Evolutionary conservation across 805 yeast species (phyloP), one percentile per base, ranked within the genome.

Genomic region (Kluyveromyces lactis): DNA sequence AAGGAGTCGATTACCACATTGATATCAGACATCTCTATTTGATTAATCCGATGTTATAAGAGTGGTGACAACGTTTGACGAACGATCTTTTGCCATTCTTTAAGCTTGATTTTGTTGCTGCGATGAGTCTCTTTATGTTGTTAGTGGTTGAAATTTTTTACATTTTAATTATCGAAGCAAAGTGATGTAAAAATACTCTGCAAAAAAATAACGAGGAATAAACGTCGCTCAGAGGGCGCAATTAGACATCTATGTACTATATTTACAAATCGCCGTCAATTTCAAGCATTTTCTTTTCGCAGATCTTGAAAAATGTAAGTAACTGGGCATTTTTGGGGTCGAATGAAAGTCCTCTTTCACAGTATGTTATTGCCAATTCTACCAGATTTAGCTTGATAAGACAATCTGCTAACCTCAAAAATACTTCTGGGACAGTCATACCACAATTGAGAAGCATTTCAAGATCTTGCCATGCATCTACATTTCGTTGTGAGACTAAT

Each of bases 331-430:
- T 76, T 30, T 64, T 66, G 30, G 77, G 75, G 42, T 66, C 73
- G 49, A 81, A 73, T n/a, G 80, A 66, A 42, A 83, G 65, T 0
- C 89, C 94, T 55, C 89, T 71, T 60, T 81, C 89, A 51, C 80
- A 72, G 50, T 76, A 82, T 2, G 74, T 72, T 44, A 76, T 74
- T 2, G 87, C 81, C 7, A 69, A 75, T 33, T 71, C 72, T 42
- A 73, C 70, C 55, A 77, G 75, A 1, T 81, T 84, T 54, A 83
- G 63, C 49, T 80, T 77, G 48, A 63, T 62, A 47, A 71, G 67
- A 33, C 83, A 76, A 36, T 81, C 77, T 1, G 86, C 82, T 51
- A 81, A 72, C 63, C 92, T 72, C 39, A 81, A 66, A 52, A 79
- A 81, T 54, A 82, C 80, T 39, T 83, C 92, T 1, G 89, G 77